Evolutionary conservation across 768 basidiomycete species (phyloP).

Genomic region (Candolleomyces eurysporus): DNA sequence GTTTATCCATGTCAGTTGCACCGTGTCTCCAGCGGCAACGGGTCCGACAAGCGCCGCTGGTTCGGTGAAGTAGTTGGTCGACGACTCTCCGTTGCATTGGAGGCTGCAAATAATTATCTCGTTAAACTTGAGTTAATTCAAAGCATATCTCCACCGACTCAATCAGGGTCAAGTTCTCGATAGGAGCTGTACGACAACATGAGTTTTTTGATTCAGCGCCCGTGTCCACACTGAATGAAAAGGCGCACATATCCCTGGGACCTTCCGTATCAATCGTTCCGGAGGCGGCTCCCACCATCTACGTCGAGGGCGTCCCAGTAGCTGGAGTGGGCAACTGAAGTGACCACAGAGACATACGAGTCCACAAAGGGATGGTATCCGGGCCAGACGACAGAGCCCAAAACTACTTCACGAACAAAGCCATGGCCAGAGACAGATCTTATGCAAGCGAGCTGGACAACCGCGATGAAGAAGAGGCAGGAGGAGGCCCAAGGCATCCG

Average conservation of each 20-base stretch:
- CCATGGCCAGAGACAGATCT: slow-evolving; percentile 26
- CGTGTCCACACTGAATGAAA: background rate
- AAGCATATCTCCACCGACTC: slow-evolving; percentile 18
- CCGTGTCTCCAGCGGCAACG: slow-evolving; percentile 35
- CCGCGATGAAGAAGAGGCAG: too few species aligned
- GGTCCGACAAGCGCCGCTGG: slow-evolving; percentile 33
- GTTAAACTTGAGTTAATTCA: background rate
- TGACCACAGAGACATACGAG: slow-evolving; percentile 19
- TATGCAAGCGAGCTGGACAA: too few species aligned
- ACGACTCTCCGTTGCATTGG: slow-evolving; percentile 27
- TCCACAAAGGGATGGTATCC: slow-evolving; percentile 37
- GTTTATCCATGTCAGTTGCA: slow-evolving; percentile 37
- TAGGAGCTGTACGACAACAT: slow-evolving; percentile 20
- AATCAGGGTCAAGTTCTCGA: slow-evolving; percentile 33
- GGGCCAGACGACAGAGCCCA: slow-evolving; percentile 28
- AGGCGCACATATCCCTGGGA: slow-evolving; percentile 31
- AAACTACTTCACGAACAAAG: slow-evolving; percentile 34
- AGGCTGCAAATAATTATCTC: slow-evolving; percentile 10
- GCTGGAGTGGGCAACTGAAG: too few species aligned
- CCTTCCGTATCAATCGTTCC: slow-evolving; percentile 33
- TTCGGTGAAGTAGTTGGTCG: slow-evolving; percentile 10
- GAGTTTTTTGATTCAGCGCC: background rate
- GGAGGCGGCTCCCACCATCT: slow-evolving; percentile 27
- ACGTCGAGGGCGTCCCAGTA: background rate
- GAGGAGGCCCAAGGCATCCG: too few species aligned